A percentile compares a stretch with the other conserved stretches of the same genome.
phyloP scores from a whole-genome alignment of 2,329 filamentous ascomycete genomes.

The Nothopassalora personata region DNA sequence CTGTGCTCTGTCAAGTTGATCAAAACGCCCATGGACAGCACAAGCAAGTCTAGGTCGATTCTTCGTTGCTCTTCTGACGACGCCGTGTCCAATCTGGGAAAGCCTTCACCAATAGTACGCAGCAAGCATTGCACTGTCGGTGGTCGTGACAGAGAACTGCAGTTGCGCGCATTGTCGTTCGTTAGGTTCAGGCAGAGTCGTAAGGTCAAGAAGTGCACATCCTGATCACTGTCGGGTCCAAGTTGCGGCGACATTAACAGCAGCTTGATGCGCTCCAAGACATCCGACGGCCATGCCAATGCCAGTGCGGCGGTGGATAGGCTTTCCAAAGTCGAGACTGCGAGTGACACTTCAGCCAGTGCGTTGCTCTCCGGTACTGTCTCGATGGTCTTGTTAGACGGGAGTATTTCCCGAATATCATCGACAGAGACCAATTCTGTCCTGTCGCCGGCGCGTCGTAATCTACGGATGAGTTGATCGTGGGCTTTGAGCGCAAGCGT shows the following conservation, averaged over 20 bases:
- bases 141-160: conserved; percentile 57
- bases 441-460: conserved; percentile 40
- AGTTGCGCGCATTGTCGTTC: conserved; percentile 69
- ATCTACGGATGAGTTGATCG: conserved; percentile 52
- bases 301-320: conserved; percentile 24
- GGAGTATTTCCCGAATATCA: conserved; percentile 16
- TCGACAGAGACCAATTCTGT: conserved; percentile 43
- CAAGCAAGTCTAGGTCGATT: conserved; percentile 59
- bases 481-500: conserved; percentile 60
- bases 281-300: conserved; percentile 22
- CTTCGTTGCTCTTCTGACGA: conserved; percentile 50
- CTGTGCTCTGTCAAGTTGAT: conserved; percentile 86
- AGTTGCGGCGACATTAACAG: conserved; percentile 17
- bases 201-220: conserved; percentile 45
- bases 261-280: conserved; percentile 16
- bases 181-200: conserved; percentile 79
- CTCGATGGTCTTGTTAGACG: conserved; percentile 11
- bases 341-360: conserved; percentile 42
- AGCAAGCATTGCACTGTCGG: conserved; percentile 44
- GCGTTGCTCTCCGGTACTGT: conserved; percentile 24
- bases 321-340: conserved; percentile 40
- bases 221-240: conserved; percentile 7
- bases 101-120: conserved; percentile 23
- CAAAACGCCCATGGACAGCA: conserved; percentile 73
- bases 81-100: conserved; percentile 17